Conservation (phyloP, 1,139 yeast genomes). For the Blastobotrys apis region DNA sequence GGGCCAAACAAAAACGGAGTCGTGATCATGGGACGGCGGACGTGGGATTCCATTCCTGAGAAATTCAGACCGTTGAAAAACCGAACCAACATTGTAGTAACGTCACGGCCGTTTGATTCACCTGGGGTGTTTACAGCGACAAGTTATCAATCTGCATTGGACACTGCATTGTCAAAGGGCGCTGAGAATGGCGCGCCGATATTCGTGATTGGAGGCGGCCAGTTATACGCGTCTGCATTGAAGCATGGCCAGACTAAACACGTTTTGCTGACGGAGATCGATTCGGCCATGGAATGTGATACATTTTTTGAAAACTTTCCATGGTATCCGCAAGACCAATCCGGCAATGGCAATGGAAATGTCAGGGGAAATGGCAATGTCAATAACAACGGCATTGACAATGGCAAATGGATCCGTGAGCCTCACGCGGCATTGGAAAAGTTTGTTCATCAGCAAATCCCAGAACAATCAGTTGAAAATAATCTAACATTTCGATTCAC, state of each 20-base stretch:
- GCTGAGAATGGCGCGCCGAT: conserved; percentile 38
- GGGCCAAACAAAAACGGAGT: conserved; percentile 48
- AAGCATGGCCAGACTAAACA: conserved; percentile 46
- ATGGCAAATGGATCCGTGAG: conserved; percentile 35
- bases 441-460: conserved; percentile 41
- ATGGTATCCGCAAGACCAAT: conserved; percentile 23
- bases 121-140: conserved; percentile 42
- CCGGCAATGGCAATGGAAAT: too few relatives aligned
- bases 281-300: conserved; percentile 40
- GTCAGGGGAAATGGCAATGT: too few relatives aligned
- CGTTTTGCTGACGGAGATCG: conserved; percentile 71
- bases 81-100: conserved; percentile 70
- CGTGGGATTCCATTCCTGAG: conserved; percentile 91
- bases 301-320: conserved; percentile 55
- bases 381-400: too few relatives aligned
- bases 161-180: conserved; percentile 14
- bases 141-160: conserved; percentile 47
- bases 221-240: conserved; percentile 62
- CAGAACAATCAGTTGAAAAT: conserved; percentile 45
- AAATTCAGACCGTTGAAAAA: conserved; percentile 78
- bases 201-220: conserved; percentile 91
- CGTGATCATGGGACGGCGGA: conserved; percentile 92
- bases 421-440: conserved; percentile 37
- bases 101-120: conserved; percentile 32
- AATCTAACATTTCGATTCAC: conserved; percentile 49